Conservation (phyloP, 1,139 yeast genomes). For the Geotrichum phurueaensis region DNA sequence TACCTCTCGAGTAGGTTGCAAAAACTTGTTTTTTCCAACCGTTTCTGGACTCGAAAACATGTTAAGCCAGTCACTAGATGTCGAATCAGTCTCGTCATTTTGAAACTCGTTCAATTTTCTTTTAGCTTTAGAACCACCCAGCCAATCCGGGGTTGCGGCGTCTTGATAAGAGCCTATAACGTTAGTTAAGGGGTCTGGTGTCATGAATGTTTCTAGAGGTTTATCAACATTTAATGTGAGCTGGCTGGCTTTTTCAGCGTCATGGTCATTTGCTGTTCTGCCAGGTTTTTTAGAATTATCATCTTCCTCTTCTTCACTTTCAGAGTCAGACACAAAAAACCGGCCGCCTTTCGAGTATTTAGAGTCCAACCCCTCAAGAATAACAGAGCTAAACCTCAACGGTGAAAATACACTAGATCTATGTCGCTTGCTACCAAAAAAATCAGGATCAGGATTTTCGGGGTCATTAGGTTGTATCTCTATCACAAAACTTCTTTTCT, state of each 20-base stretch:
- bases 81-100: background rate
- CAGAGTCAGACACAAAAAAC: slow-evolving; percentile 50
- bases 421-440: slow-evolving; percentile 26
- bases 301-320: slow-evolving; percentile 23
- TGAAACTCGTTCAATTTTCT: slow-evolving; percentile 10
- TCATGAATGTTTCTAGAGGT: slow-evolving; percentile 5
- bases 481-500: background rate
- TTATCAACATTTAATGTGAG: background rate
- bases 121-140: slow-evolving; percentile 1
- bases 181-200: slow-evolving; percentile 15
- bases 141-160: slow-evolving; percentile 16
- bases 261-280: slow-evolving; percentile 10
- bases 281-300: slow-evolving; percentile 13
- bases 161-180: slow-evolving; percentile 12
- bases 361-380: slow-evolving; percentile 67
- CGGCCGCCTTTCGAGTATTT: slow-evolving; percentile 85
- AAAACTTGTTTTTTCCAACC: background rate
- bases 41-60: slow-evolving; percentile 12
- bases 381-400: slow-evolving; percentile 68
- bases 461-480: background rate
- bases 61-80: slow-evolving; percentile 20
- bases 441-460: background rate
- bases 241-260: slow-evolving; percentile 3
- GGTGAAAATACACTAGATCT: slow-evolving; percentile 66
- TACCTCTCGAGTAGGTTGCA: slow-evolving; percentile 1